A percentile compares a stretch with the other conserved stretches of the same genome.
Conservation (phyloP, 1,284 basidiomycete genomes). For the Trichosporon asahii region DNA sequence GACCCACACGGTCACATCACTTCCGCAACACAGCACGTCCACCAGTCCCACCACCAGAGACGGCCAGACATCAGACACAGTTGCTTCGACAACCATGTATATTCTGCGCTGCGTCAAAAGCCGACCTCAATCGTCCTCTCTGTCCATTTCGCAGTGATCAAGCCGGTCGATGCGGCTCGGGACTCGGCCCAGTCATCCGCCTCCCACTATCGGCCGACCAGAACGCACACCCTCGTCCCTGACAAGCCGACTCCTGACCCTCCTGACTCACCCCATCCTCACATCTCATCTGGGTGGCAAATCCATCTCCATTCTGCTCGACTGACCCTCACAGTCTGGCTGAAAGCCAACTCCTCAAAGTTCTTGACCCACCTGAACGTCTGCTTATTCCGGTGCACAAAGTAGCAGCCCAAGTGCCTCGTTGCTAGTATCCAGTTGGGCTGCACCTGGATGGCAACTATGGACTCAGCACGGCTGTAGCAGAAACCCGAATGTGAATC, state of each 20-base stretch:
- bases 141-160: background rate
- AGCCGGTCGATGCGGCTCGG: background rate
- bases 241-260: background rate
- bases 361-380: too few relatives aligned
- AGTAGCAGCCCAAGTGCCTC: too few relatives aligned
- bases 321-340: too few relatives aligned
- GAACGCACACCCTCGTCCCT: background rate
- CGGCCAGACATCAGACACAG: background rate
- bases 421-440: too few relatives aligned
- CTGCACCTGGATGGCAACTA: too few relatives aligned
- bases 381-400: too few relatives aligned
- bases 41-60: background rate
- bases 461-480: too few relatives aligned
- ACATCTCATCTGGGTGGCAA: background rate
- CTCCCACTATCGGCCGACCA: background rate
- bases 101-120: background rate
- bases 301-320: background rate
- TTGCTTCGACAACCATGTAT: background rate
- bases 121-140: background rate
- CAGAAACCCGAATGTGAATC: background rate
- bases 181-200: background rate
- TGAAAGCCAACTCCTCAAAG: background rate
- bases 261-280: background rate
- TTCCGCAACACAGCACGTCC: background rate
- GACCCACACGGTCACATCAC: conserved; percentile 9